Percentiles rank a stretch among this genome's conserved stretches.
Evolutionary conservation across 208 protist species (phyloP).

Genomic region (Kentomonas sorsogonicus): DNA sequence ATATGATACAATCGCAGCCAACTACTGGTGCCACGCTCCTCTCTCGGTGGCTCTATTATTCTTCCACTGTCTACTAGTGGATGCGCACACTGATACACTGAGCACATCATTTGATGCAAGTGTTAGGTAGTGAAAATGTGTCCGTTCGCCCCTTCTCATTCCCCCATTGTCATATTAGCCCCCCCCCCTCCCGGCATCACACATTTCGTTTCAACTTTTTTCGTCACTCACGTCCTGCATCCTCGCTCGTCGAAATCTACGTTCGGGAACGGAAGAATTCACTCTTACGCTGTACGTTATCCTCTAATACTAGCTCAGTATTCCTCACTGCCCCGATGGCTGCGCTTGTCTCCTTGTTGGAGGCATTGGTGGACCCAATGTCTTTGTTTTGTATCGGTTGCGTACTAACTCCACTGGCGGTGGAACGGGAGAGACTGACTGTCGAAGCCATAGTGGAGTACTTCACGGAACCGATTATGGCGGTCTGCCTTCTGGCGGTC

Average conservation of each 20-base stretch:
- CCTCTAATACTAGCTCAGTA: neutral
- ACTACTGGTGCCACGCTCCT: neutral
- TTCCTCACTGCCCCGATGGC: neutral
- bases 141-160: neutral
- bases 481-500: conserved; percentile 18
- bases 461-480: conserved; percentile 53
- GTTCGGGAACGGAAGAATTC: neutral
- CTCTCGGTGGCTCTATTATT: neutral
- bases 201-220: neutral
- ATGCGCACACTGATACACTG: neutral
- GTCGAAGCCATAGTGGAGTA: conserved; percentile 29
- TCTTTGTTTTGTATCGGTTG: conserved; percentile 56
- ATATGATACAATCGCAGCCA: neutral
- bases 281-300: neutral
- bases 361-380: conserved; percentile 55
- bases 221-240: neutral
- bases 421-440: conserved; percentile 26
- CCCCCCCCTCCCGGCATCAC: neutral
- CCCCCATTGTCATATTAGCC: neutral
- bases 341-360: conserved; percentile 22
- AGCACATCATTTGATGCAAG: neutral
- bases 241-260: neutral
- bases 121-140: neutral
- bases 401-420: conserved; percentile 34
- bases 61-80: neutral